A percentile compares a stretch with the other conserved stretches of the same genome.
These are phyloP conservation scores for Penicillium robsamsonii DNA, from an alignment of 495 filamentous ascomycete species.

Conservation along the genomic window DNA sequence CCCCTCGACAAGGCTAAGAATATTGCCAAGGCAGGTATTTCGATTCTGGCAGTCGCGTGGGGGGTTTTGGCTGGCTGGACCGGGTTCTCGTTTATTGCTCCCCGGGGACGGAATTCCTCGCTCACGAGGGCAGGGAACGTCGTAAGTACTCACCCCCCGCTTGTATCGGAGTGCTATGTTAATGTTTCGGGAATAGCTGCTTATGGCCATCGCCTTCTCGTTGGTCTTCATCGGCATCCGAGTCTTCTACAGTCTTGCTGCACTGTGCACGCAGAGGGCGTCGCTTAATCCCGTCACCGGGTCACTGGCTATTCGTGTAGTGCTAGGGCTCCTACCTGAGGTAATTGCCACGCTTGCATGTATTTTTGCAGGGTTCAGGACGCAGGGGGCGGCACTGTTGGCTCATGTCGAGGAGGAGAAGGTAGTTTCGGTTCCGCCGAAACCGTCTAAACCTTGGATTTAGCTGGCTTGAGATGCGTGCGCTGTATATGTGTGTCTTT, in stretches of 20 bases:
- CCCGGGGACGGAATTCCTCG: neutral
- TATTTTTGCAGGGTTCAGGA: neutral
- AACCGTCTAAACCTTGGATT: no score
- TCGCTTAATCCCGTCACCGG: slow-evolving; percentile 11
- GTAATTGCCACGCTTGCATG: neutral
- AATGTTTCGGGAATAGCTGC: neutral
- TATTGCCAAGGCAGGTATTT: slow-evolving; percentile 8
- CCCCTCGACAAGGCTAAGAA: slow-evolving; percentile 1
- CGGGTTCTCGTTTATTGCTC: neutral
- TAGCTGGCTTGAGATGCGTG: no score
- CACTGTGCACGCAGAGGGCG: slow-evolving; percentile 1
- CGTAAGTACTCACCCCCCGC: neutral
- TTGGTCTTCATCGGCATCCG: slow-evolving; percentile 8
- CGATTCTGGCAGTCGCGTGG: slow-evolving; percentile 7
- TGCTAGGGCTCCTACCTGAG: slow-evolving; percentile 10
- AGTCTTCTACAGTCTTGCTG: slow-evolving; percentile 15
- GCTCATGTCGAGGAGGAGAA: no score
- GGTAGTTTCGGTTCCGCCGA: no score
- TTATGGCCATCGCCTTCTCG: slow-evolving; percentile 1
- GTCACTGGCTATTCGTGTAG: slow-evolving; percentile 3
- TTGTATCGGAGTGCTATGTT: neutral
- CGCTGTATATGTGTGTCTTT: no score
- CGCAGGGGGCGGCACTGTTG: neutral
- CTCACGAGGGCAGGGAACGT: neutral
- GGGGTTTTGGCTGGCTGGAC: neutral